A percentile compares a stretch with the other conserved stretches of the same genome.
phyloP scores from a whole-genome alignment of 192 early-diverging fungal species.

The Backusella morwellensis region DNA sequence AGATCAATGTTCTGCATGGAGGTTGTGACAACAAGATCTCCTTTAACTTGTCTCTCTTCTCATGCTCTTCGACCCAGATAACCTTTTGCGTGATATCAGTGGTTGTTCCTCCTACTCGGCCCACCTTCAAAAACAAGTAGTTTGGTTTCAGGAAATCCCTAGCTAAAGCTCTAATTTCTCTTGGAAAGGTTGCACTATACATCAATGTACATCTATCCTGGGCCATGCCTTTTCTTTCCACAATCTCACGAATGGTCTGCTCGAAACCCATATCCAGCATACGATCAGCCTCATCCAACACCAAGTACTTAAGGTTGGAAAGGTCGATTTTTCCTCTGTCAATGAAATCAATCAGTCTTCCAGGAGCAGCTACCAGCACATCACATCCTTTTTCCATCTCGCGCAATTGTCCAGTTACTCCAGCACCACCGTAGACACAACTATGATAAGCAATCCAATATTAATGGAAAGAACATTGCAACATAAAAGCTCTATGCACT shows the following conservation, averaged over 20 bases:
- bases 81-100: constrained; percentile 66
- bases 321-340: constrained; percentile 45
- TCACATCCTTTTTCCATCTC: constrained; percentile 58
- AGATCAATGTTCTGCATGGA: constrained; percentile 72
- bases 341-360: constrained; percentile 76
- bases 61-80: constrained; percentile 29
- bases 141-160: constrained; percentile 61
- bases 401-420: constrained; percentile 48
- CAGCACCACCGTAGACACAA: constrained; percentile 63
- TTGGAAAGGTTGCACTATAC: constrained; percentile 89
- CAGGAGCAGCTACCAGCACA: constrained; percentile 93
- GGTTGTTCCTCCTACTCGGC: constrained; percentile 63
- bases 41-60: constrained; percentile 35
- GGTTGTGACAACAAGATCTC: constrained; percentile 46
- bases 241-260: constrained; percentile 63
- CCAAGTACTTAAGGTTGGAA: constrained; percentile 56
- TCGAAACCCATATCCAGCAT: constrained; percentile 95
- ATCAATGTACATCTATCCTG: constrained; percentile 80
- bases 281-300: constrained; percentile 94
- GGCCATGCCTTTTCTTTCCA: constrained; percentile 34
- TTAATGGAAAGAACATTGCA: background rate
- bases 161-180: constrained; percentile 65
- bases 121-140: constrained; percentile 65
- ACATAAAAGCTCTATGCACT: constrained; percentile 27
- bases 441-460: background rate